Conservation (phyloP, 106 monocot species). For the Hemerocallis citrina region DNA sequence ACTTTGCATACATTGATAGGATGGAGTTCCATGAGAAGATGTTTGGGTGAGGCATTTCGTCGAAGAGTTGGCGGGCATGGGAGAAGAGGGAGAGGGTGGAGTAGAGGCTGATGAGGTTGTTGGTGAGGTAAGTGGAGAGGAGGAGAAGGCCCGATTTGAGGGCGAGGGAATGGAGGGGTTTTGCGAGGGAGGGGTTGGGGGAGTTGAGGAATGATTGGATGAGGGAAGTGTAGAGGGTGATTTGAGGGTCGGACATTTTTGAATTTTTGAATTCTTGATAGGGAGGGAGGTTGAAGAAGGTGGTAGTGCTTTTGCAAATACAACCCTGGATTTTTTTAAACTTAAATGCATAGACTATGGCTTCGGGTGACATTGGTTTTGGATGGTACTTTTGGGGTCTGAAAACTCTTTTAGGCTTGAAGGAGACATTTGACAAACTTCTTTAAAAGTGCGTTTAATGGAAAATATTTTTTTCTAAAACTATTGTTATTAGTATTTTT, state of each 20-base stretch:
- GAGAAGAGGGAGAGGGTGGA: conserved; percentile 16
- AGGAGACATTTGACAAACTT: no score
- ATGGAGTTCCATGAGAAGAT: conserved; percentile 78
- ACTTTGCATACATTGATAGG: conserved; percentile 62
- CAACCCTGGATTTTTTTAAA: no score
- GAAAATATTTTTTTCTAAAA: no score
- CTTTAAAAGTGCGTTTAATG: no score
- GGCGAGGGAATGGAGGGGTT: conserved; percentile 43
- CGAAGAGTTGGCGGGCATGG: conserved; percentile 54
- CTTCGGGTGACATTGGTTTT: no score
- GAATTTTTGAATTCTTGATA: not conserved
- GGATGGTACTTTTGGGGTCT: no score
- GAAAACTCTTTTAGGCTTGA: no score
- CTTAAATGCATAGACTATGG: no score
- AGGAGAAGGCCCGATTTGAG: conserved; percentile 52
- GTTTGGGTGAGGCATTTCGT: conserved; percentile 56
- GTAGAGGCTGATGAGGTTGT: conserved; percentile 80
- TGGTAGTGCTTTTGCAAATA: no score
- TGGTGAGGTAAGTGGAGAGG: conserved; percentile 41
- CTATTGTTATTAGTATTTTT: no score
- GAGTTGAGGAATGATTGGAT: conserved; percentile 24
- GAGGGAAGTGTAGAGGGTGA: conserved; percentile 19
- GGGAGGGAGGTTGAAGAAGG: no score
- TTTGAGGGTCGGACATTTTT: conserved; percentile 1
- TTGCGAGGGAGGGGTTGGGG: conserved; percentile 15